These are phyloP conservation scores for Russula dissimulans DNA, from an alignment of 768 basidiomycete species.

Conservation along the genomic window DNA sequence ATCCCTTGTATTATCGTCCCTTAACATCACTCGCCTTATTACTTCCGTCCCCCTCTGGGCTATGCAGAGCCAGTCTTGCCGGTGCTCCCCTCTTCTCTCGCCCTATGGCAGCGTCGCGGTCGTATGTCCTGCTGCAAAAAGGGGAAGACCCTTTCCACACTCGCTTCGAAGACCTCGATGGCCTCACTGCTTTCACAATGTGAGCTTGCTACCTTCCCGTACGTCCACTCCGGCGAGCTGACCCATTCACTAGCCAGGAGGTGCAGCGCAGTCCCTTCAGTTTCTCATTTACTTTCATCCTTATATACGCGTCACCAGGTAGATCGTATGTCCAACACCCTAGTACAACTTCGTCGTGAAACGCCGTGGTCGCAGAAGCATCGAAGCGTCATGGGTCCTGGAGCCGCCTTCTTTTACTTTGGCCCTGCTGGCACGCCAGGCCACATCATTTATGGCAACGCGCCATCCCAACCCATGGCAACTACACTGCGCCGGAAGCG, in stretches of 20 bases:
- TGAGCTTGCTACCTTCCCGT: slow-evolving; percentile 28
- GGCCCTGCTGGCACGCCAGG: slow-evolving; percentile 56
- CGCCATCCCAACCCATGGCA: slow-evolving; percentile 45
- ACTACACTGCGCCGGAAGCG: slow-evolving; percentile 50
- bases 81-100: slow-evolving; percentile 7
- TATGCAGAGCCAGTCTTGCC: background rate
- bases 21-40: background rate
- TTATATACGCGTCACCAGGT: slow-evolving; percentile 31
- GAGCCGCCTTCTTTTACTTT: slow-evolving; percentile 65
- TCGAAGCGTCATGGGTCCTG: slow-evolving; percentile 71
- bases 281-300: background rate
- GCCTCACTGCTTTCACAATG: slow-evolving; percentile 59
- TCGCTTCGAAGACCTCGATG: slow-evolving; percentile 54
- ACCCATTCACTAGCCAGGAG: slow-evolving; percentile 15
- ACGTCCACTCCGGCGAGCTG: background rate
- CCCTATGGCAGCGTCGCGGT: slow-evolving; percentile 26
- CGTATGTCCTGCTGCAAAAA: slow-evolving; percentile 52
- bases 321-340: slow-evolving; percentile 46
- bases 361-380: slow-evolving; percentile 58
- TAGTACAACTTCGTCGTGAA: slow-evolving; percentile 59
- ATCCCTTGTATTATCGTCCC: slow-evolving; percentile 17
- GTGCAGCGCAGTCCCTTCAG: background rate
- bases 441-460: slow-evolving; percentile 61
- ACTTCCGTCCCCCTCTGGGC: background rate
- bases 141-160: slow-evolving; percentile 55